Evolutionary conservation across 805 yeast genomes (phyloP).

Genomic region (Nakazawaea ambrosiae): DNA sequence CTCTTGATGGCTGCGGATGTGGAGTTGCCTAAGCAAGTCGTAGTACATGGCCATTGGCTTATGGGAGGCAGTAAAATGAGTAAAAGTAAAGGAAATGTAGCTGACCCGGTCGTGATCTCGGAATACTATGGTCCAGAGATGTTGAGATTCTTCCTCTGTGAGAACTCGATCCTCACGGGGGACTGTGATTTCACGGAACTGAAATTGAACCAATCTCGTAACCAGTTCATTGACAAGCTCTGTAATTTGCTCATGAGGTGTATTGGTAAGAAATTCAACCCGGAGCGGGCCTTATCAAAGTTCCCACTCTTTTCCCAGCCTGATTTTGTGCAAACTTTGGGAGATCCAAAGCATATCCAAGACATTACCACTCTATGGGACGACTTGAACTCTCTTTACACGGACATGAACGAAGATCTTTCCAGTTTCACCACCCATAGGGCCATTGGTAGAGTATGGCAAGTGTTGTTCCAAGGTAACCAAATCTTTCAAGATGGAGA

Average conservation of each 20-base stretch:
- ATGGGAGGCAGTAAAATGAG: slow-evolving; percentile 90
- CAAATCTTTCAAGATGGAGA: slow-evolving; percentile 56
- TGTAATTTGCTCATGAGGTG: slow-evolving; percentile 74
- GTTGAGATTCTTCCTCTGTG: slow-evolving; percentile 67
- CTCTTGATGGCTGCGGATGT: slow-evolving; percentile 78
- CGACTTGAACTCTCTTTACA: slow-evolving; percentile 28
- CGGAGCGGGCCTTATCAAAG: slow-evolving; percentile 35
- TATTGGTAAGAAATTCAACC: slow-evolving; percentile 62
- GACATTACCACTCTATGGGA: slow-evolving; percentile 21
- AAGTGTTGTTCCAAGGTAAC: slow-evolving; percentile 52
- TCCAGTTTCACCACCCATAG: slow-evolving; percentile 42
- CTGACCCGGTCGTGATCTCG: slow-evolving; percentile 72
- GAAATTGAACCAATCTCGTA: slow-evolving; percentile 44
- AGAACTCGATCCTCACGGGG: slow-evolving; percentile 63
- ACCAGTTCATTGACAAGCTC: slow-evolving; percentile 70
- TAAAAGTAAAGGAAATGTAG: slow-evolving; percentile 87
- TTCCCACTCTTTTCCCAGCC: slow-evolving; percentile 10
- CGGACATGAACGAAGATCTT: slow-evolving; percentile 36
- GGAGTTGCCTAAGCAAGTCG: slow-evolving; percentile 61
- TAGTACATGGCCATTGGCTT: slow-evolving; percentile 95
- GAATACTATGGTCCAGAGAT: slow-evolving; percentile 65
- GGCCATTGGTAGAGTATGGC: slow-evolving; percentile 56
- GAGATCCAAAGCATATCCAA: slow-evolving; percentile 12
- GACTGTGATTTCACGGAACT: slow-evolving; percentile 77
- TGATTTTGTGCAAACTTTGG: slow-evolving; percentile 4